Base-by-base conservation (phyloP, 2,329 filamentous ascomycete species). In the Allantophomopsis cytisporea region DNA sequence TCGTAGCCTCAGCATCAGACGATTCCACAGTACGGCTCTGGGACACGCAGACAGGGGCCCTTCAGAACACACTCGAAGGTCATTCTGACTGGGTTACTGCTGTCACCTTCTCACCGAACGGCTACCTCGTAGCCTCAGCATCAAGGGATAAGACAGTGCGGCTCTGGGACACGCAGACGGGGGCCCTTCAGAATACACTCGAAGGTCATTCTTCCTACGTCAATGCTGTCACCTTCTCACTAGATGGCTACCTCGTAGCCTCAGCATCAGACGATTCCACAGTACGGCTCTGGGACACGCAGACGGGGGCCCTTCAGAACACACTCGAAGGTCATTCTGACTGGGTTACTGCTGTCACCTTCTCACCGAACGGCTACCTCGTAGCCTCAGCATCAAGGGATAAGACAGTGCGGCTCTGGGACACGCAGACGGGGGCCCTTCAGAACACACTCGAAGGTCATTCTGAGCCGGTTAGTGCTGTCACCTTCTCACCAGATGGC, bases 101-200 rank as follows among this genome's bases (percentile, higher is more conserved):
- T n/a, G 37, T 43, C 11, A 28, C 35, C 18, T 45, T 47, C 38
- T 47, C 45, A n/a, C 40, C 43, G 8, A 33, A 45, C 36, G 40
- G 40, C 35, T 12, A 41, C 28, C 7, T 40, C 11, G 14, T 47
- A 14, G 43, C 41, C 2, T 43, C 43, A 33, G 40, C n/a, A 5
- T 46, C 44, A 17, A 7, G 35, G 23, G 43, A 46, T n/a, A n/a
- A n/a, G n/a, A n/a, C n/a, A n/a, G n/a, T n/a, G n/a, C n/a, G n/a
- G n/a, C n/a, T n/a, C n/a, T n/a, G n/a, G n/a, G n/a, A n/a, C n/a
- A n/a, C n/a, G n/a, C n/a, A n/a, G n/a, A n/a, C n/a, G n/a, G n/a
- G n/a, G n/a, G n/a, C n/a, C n/a, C n/a, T n/a, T n/a, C n/a, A n/a
- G n/a, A n/a, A n/a, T n/a, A n/a, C n/a, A n/a, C n/a, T n/a, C n/a